Evolutionary conservation across 495 filamentous ascomycete genomes (phyloP).

Genomic region (Hypoxylon trugodes): DNA sequence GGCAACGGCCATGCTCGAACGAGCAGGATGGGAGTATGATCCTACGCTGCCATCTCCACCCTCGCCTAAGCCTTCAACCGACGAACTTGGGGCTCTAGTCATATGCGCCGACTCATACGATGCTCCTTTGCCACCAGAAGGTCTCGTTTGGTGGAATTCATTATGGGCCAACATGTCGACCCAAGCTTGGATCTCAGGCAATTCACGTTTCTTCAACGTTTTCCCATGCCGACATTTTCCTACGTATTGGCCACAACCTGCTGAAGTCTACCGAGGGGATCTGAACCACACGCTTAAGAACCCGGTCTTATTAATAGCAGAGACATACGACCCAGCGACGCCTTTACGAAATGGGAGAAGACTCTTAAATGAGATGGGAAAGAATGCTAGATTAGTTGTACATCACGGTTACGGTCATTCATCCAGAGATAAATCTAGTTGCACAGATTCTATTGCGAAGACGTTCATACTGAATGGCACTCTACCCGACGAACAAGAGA

Average conservation of each 20-base stretch:
- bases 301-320: slow-evolving; percentile 55
- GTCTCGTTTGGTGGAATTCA: slow-evolving; percentile 52
- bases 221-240: slow-evolving; percentile 54
- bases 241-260: slow-evolving; percentile 53
- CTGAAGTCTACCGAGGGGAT: slow-evolving; percentile 55
- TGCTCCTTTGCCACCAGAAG: slow-evolving; percentile 47
- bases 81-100: slow-evolving; percentile 50
- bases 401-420: slow-evolving; percentile 60
- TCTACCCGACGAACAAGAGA: slow-evolving; percentile 49
- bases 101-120: slow-evolving; percentile 57
- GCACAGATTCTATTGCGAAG: slow-evolving; percentile 51
- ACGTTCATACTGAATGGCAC: slow-evolving; percentile 49
- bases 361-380: slow-evolving; percentile 53
- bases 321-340: slow-evolving; percentile 58
- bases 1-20: slow-evolving; percentile 46
- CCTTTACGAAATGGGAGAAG: slow-evolving; percentile 56
- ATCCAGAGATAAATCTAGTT: slow-evolving; percentile 50
- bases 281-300: slow-evolving; percentile 51
- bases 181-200: slow-evolving; percentile 54
- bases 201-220: slow-evolving; percentile 52
- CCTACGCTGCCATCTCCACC: slow-evolving; percentile 45
- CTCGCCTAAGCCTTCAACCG: slow-evolving; percentile 35
- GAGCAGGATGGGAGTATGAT: slow-evolving; percentile 48
- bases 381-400: slow-evolving; percentile 52
- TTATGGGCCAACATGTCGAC: slow-evolving; percentile 56